Evolutionary conservation across 306 rosid genomes (phyloP), one percentile per base, ranked within the genome.

Genomic region (Hippophae gyantsensis): DNA sequence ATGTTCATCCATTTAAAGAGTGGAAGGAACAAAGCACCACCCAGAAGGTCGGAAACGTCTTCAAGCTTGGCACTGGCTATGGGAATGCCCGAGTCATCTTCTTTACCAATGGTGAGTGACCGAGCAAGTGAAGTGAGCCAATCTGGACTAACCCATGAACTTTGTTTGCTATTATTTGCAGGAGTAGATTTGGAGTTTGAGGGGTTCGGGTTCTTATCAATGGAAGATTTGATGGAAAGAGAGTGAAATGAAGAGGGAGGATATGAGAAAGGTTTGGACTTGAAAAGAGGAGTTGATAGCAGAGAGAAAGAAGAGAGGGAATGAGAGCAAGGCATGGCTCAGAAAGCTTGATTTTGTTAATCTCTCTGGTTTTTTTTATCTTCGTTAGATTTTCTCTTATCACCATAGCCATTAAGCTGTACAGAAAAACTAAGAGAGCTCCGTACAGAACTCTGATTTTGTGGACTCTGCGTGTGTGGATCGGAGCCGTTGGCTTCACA

Each of bases 131-230:
- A 83, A 14, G 98, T 85, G 52, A 92, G 92, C 96, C 98, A 92
- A 57, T 83, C 92, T 1, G 98, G 98, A 69, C 98, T 90, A 23
- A 90, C 95, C 92, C 96, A 92, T 0, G 95, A 92, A 45, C 68
- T 63, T 56, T 86, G 3, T 52, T 78, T 83, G 12, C 67, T 49
- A 50, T 6, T 52, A 4, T 8, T 60, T 58, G 32, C 52, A 61
- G 72, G 67, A 50, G 63, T 14, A 46, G 42, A 14, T n/a, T 52
- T 77, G 38, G 72, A 47, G 56, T 62, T 61, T 13, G 78, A 14
- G 56, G 69, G 60, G 43, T 32, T 32, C 38, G 80, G 53, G 54
- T 64, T 67, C 42, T 81, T 70, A 63, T 85, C 76, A 10, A 66
- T 26, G 70, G 87, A 85, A 62, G 89, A 79, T 71, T 74, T 81